phyloP scores from a whole-genome alignment of 768 basidiomycete genomes.

The Lentinus tigrinus region DNA sequence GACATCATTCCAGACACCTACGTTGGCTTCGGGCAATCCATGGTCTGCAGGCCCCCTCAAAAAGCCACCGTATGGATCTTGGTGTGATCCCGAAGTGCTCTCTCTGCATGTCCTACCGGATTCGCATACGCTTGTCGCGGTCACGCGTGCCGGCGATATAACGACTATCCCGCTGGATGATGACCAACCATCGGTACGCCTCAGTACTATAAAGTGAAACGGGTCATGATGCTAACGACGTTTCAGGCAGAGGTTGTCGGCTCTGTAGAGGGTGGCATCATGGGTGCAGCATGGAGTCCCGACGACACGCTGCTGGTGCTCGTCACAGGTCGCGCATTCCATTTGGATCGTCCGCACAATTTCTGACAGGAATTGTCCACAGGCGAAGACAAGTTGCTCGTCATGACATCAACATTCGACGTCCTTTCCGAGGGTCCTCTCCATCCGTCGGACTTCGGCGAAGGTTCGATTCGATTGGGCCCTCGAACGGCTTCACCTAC shows the following conservation, averaged over 20 bases:
- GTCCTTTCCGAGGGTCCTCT: constrained; percentile 78
- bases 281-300: constrained; percentile 85
- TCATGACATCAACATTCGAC: constrained; percentile 90
- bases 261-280: constrained; percentile 80
- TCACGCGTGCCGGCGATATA: constrained; percentile 83
- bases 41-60: constrained; percentile 16
- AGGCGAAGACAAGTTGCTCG: constrained; percentile 78
- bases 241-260: constrained; percentile 78
- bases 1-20: constrained; percentile 13
- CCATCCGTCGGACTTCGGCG: constrained; percentile 77
- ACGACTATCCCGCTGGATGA: constrained; percentile 60
- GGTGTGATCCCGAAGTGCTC: constrained; percentile 45
- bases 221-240: neutral
- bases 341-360: neutral
- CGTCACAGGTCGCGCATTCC: constrained; percentile 59
- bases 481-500: neutral
- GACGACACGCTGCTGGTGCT: constrained; percentile 87
- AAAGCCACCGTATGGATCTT: neutral
- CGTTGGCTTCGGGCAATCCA: constrained; percentile 20
- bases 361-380: neutral
- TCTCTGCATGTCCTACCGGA: constrained; percentile 74
- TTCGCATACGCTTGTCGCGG: constrained; percentile 57
- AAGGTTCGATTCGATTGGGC: constrained; percentile 62
- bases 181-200: constrained; percentile 44
- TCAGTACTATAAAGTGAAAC: neutral